Conservation (phyloP, 2,329 filamentous ascomycete species). For the Keithomyces neogunnii region DNA sequence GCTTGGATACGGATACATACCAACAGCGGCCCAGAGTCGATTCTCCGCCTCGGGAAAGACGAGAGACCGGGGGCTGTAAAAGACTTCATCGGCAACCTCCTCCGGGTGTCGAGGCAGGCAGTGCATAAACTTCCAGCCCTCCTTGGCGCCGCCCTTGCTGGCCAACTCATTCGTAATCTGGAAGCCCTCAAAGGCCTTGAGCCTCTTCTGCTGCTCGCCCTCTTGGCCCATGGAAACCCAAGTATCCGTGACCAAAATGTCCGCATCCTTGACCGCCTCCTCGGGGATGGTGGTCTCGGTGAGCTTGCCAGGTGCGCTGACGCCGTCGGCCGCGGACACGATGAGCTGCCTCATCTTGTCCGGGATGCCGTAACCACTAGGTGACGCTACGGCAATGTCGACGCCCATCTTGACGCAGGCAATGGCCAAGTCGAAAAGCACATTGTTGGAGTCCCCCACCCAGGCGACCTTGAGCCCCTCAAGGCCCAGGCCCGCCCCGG, state of each 20-base stretch:
- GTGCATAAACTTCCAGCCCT: constrained; percentile 97
- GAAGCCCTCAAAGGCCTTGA: constrained; percentile 78
- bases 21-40: constrained; percentile 79
- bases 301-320: constrained; percentile 55
- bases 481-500: constrained; percentile 49
- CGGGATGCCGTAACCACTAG: constrained; percentile 76
- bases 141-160: constrained; percentile 74
- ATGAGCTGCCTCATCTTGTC: constrained; percentile 66
- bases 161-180: constrained; percentile 86
- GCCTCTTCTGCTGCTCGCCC: constrained; percentile 64
- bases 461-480: constrained; percentile 87
- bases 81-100: constrained; percentile 91
- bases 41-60: constrained; percentile 96
- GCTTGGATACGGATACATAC: constrained; percentile 34
- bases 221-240: constrained; percentile 99
- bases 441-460: constrained; percentile 96
- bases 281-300: constrained; percentile 72
- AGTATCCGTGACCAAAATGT: constrained; percentile 91
- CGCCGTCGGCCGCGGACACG: constrained; percentile 47
- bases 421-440: constrained; percentile 87
- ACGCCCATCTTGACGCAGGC: constrained; percentile 81
- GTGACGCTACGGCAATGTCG: constrained; percentile 79
- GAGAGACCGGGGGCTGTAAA: constrained; percentile 76
- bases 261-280: constrained; percentile 75
- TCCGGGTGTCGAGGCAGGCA: constrained; percentile 87